phyloP scores from a whole-genome alignment of 495 filamentous ascomycete species.

The Thozetella sp. region DNA sequence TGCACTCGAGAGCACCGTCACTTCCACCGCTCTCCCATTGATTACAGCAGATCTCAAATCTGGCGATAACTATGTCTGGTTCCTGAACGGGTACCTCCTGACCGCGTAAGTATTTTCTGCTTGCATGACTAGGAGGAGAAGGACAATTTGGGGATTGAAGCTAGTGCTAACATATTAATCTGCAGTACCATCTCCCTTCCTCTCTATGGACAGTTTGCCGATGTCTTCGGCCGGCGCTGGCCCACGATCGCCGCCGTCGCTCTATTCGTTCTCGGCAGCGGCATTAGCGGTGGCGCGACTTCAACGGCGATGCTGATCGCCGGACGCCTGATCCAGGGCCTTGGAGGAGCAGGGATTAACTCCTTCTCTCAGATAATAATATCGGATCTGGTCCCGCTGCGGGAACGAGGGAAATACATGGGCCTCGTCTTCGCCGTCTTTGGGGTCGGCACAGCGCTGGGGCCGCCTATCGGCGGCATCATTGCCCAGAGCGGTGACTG shows the following conservation, averaged over 20 bases:
- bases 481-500: slow-evolving; percentile 49
- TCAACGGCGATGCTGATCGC: slow-evolving; percentile 62
- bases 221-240: slow-evolving; percentile 17
- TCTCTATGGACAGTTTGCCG: slow-evolving; percentile 14
- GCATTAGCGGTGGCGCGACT: slow-evolving; percentile 32
- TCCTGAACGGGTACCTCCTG: slow-evolving; percentile 30
- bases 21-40: slow-evolving; percentile 31
- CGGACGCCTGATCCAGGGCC: slow-evolving; percentile 75
- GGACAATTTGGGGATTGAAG: no score
- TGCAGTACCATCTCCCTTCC: slow-evolving; percentile 12
- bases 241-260: slow-evolving; percentile 12
- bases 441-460: slow-evolving; percentile 60
- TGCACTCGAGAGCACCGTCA: slow-evolving; percentile 31
- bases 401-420: slow-evolving; percentile 58
- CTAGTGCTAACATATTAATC: neutral
- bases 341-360: slow-evolving; percentile 75
- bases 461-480: slow-evolving; percentile 69
- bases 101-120: slow-evolving; percentile 11
- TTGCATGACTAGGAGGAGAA: neutral
- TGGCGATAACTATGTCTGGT: slow-evolving; percentile 35
- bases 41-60: slow-evolving; percentile 25
- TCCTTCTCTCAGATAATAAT: slow-evolving; percentile 72
- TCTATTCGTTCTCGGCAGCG: slow-evolving; percentile 41
- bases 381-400: slow-evolving; percentile 72
- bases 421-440: slow-evolving; percentile 58